These are phyloP conservation scores for Lolium perenne DNA, from an alignment of 176 grass and related monocot genomes.

Conservation along the genomic window DNA sequence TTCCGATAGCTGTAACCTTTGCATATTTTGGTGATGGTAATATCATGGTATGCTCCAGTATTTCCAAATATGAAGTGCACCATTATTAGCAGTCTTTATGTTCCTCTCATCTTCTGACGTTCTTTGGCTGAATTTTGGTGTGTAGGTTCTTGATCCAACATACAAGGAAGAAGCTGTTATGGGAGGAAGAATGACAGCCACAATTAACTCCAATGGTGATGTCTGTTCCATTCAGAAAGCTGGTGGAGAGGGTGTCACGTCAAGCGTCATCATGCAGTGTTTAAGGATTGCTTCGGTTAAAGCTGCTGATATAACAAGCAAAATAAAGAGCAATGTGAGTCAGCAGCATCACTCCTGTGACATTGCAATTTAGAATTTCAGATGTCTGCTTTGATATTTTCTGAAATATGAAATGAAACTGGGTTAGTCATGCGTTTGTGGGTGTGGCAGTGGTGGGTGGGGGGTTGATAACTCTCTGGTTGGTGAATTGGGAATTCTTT, in stretches of 20 bases:
- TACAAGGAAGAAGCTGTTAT: conserved; percentile 96
- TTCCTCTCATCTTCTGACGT: background rate
- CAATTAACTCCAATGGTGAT: conserved; percentile 91
- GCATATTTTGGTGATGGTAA: conserved; percentile 86
- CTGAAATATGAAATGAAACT: conserved; percentile 3
- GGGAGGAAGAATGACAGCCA: conserved; percentile 92
- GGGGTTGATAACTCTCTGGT: background rate
- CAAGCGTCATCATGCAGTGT: conserved; percentile 91
- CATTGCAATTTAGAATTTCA: conserved; percentile 3
- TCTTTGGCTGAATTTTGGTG: conserved; percentile 34
- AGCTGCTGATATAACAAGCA: conserved; percentile 90
- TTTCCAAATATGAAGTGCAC: background rate
- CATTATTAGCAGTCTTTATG: background rate
- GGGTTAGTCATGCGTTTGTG: background rate
- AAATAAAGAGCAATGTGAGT: conserved; percentile 83
- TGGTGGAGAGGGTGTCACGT: conserved; percentile 81
- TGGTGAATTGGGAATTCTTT: background rate
- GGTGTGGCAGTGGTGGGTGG: background rate
- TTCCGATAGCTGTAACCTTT: conserved; percentile 94
- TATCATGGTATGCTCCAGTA: conserved; percentile 70
- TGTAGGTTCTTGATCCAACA: conserved; percentile 89
- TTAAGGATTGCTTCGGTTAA: conserved; percentile 84
- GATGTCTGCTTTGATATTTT: conserved; percentile 13
- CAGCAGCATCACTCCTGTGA: conserved; percentile 10
- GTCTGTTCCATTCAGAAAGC: conserved; percentile 93